Base-by-base conservation (phyloP, 78 protist genomes). In the Guillardia theta region DNA sequence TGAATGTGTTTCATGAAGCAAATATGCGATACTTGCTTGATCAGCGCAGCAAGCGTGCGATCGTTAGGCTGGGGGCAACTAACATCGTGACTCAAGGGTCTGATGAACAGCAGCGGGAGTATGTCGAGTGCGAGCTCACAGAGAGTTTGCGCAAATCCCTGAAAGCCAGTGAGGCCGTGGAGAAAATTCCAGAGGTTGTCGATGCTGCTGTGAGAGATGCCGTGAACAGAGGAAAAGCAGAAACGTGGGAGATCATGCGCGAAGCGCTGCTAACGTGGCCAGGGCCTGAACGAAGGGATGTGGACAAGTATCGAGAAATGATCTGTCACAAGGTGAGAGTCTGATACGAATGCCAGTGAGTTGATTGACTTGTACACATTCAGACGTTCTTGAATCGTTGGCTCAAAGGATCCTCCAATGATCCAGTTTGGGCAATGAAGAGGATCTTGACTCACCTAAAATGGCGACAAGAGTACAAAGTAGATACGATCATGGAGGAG, bases 251-350 rank as follows among this genome's bases (percentile, higher is more conserved):
- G 33, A 10, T 43, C 39, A 10, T 78, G 1, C 48, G 45, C 37
- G 45, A 43, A 18, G 90, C 90, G 9, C 48, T 78, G 53, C 45
- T 78, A 1, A 8, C 45, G 18, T 78, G 39, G 15, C 90, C 90
- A 0, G 18, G 90, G 37, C 90, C 90, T 22, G 44, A 78, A 30
- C 33, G 37, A 43, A 19, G 48, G 43, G 33, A 78, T 48, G 33
- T 78, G n/a, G 90, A 78, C 0, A 37, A 43, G 9, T 78, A 78
- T 30, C 90, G 90, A 22, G 24, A 37, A 43, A 37, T 78, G 45
- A 24, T 18, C 45, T 78, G 90, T 48, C 90, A 78, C 90, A 43
- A 78, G 50, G 90, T n/a, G n/a, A n/a, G n/a, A n/a, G n/a, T n/a
- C n/a, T n/a, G n/a, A n/a, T n/a, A n/a, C n/a, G n/a, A n/a, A n/a